phyloP scores from a whole-genome alignment of 2,329 filamentous ascomycete genomes.

The Pyrenophora graminea region DNA sequence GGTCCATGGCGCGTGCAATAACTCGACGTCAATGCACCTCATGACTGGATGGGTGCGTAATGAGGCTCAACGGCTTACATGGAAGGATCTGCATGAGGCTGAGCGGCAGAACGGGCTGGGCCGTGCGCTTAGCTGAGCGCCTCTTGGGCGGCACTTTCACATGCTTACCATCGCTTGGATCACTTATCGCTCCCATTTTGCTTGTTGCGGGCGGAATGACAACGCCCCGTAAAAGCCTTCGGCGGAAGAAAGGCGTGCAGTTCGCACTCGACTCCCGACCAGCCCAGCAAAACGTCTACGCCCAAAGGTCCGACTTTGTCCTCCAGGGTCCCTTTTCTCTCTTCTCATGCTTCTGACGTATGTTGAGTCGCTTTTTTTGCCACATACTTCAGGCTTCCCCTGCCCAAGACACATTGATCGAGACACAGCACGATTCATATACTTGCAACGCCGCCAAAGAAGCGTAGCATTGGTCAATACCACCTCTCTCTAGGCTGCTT shows the following conservation, averaged over 20 bases:
- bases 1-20: not conserved
- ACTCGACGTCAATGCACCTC: constrained; percentile 4
- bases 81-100: constrained; percentile 14
- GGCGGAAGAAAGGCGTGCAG: constrained; percentile 2
- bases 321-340: not conserved
- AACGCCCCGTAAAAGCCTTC: constrained; percentile 1
- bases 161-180: constrained; percentile 1
- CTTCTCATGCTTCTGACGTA: not conserved
- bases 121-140: constrained; percentile 7
- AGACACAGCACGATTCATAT: not conserved
- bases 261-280: not conserved
- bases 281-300: not conserved
- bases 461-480: not conserved
- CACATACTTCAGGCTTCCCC: too few relatives aligned
- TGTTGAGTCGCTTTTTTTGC: too few relatives aligned
- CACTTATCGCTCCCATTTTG: not conserved
- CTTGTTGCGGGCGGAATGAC: constrained; percentile 1
- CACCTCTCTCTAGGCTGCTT: too few relatives aligned
- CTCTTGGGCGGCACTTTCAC: constrained; percentile 6
- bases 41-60: not conserved
- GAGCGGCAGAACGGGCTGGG: constrained; percentile 9
- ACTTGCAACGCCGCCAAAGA: not conserved
- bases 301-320: not conserved
- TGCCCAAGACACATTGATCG: not conserved
- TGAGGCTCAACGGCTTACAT: constrained; percentile 1